These are phyloP conservation scores for Pachysandra terminalis DNA, from an alignment of 164 flowering plant genomes.

Conservation along the genomic window DNA sequence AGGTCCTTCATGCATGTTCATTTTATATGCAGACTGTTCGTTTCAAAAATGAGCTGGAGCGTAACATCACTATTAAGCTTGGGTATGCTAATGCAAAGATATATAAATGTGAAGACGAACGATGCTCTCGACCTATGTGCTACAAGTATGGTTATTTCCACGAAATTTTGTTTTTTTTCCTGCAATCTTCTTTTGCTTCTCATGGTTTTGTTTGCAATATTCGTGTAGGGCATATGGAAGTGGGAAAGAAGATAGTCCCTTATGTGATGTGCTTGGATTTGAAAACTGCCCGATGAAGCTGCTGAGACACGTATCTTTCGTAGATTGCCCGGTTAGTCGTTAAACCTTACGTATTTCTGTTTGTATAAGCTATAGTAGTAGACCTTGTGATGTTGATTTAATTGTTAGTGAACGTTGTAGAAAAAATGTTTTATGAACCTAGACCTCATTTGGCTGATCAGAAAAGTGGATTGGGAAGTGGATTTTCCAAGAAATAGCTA, in stretches of 20 bases:
- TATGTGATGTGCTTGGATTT: slow-evolving; percentile 71
- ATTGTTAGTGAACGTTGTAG: neutral
- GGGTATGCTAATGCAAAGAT: slow-evolving; percentile 98
- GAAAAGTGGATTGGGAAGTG: neutral
- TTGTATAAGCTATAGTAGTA: neutral
- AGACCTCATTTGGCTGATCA: neutral
- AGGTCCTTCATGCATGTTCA: neutral
- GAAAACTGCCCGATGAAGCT: slow-evolving; percentile 63
- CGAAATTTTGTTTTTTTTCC: neutral
- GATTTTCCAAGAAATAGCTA: too few species aligned
- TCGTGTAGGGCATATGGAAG: slow-evolving; percentile 71
- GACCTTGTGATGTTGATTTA: neutral
- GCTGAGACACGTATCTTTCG: slow-evolving; percentile 68
- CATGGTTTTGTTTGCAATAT: neutral
- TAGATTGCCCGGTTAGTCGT: slow-evolving; percentile 61
- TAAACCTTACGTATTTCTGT: neutral
- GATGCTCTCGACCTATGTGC: slow-evolving; percentile 83
- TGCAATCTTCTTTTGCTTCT: neutral
- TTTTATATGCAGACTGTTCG: slow-evolving; percentile 72
- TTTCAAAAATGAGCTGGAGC: slow-evolving; percentile 93
- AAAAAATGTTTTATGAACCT: neutral
- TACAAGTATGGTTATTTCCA: slow-evolving; percentile 56
- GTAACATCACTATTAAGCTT: slow-evolving; percentile 91
- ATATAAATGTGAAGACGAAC: slow-evolving; percentile 92
- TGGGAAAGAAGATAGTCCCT: slow-evolving; percentile 69